Percentiles rank a stretch among this genome's conserved stretches.
phyloP scores from a whole-genome alignment of 1,284 basidiomycete species.

The Microbotryum silenes-acaulis region DNA sequence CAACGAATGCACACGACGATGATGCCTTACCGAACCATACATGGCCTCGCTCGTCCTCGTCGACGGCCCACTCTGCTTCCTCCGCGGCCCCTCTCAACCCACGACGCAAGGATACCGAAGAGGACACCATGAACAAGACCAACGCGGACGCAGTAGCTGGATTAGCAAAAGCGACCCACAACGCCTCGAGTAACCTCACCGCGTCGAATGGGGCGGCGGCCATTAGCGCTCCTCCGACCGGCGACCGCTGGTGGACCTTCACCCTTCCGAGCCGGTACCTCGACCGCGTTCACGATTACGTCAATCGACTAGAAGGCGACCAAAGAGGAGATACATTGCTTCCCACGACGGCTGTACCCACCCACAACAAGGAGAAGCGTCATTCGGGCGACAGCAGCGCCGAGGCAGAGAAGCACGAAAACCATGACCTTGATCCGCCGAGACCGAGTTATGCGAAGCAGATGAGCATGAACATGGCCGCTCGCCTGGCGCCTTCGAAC shows the following conservation, averaged over 20 bases:
- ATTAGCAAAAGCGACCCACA: background rate
- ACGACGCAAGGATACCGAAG: background rate
- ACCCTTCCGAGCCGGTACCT: constrained; percentile 33
- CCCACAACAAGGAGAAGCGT: background rate
- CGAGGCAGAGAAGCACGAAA: background rate
- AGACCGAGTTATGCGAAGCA: constrained; percentile 11
- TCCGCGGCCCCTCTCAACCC: background rate
- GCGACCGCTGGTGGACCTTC: constrained; percentile 35
- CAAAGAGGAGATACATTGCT: background rate
- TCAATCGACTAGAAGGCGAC: constrained; percentile 1
- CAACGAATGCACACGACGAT: no score
- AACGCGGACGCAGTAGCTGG: background rate
- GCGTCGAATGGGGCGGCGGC: background rate
- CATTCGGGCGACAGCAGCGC: background rate
- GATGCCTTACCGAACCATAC: no score
- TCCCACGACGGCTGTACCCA: background rate
- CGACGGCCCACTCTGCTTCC: background rate
- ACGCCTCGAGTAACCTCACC: background rate
- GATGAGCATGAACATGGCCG: constrained; percentile 17
- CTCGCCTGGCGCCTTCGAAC: constrained; percentile 15
- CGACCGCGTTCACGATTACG: constrained; percentile 32
- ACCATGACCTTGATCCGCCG: background rate
- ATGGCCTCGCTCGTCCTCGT: constrained; percentile 6
- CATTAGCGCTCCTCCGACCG: constrained; percentile 4
- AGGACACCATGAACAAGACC: no score